phyloP scores from a whole-genome alignment of 2,329 filamentous ascomycete species.

The Alternaria dauci region DNA sequence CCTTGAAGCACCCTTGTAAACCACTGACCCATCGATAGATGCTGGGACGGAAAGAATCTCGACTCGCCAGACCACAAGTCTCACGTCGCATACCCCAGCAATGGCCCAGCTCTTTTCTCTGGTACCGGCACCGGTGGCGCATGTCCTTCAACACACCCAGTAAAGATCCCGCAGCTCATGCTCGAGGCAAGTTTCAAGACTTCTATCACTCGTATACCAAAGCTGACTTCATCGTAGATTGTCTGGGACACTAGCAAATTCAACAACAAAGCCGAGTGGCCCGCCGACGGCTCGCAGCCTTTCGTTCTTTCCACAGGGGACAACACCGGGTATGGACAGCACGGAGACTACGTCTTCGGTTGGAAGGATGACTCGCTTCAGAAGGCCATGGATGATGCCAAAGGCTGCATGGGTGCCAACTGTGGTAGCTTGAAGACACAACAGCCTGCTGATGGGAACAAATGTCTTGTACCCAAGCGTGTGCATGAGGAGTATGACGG shows the following conservation, averaged over 20 bases:
- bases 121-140: conserved; percentile 41
- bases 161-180: conserved; percentile 58
- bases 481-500: conserved; percentile 38
- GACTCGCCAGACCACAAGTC: conserved; percentile 60
- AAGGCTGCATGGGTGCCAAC: conserved; percentile 39
- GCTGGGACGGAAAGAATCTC: conserved; percentile 59
- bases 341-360: conserved; percentile 43
- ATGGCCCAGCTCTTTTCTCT: conserved; percentile 34
- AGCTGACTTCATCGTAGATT: conserved; percentile 18
- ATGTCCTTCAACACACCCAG: conserved; percentile 55
- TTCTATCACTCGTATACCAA: fast-evolving
- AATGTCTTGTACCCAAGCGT: conserved; percentile 32
- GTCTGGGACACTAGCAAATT: conserved; percentile 56
- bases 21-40: conserved; percentile 53
- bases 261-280: conserved; percentile 47
- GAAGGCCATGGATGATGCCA: conserved; percentile 42
- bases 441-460: conserved; percentile 28
- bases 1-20: too few relatives aligned
- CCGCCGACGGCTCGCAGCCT: conserved; percentile 38
- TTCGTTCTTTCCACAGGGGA: conserved; percentile 39
- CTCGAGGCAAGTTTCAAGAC: conserved; percentile 45
- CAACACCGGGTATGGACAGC: conserved; percentile 34
- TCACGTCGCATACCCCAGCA: conserved; percentile 57
- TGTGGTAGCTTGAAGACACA: conserved; percentile 40
- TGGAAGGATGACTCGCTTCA: conserved; percentile 43